Percentiles rank a stretch among this genome's conserved stretches.
phyloP scores from a whole-genome alignment of 495 filamentous ascomycete species.

The Xylaria castorea region DNA sequence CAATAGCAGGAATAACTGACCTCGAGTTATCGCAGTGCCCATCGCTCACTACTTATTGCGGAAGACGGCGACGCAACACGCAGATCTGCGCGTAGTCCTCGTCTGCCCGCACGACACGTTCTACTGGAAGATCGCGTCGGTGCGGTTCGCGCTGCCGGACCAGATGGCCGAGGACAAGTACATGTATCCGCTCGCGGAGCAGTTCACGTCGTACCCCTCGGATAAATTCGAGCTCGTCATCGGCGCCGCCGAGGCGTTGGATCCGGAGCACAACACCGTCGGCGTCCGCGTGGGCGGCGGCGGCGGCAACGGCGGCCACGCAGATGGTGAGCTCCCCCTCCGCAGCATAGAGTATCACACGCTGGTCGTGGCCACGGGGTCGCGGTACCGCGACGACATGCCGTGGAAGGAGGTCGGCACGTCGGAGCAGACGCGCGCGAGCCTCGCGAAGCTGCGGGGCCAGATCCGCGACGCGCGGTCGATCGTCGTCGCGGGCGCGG shows the following conservation, averaged over 20 bases:
- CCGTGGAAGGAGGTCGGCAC: constrained; percentile 59
- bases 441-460: constrained; percentile 53
- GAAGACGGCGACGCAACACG: constrained; percentile 48
- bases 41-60: constrained; percentile 66
- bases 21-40: constrained; percentile 36
- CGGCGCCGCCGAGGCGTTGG: constrained; percentile 60
- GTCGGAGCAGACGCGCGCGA: constrained; percentile 50
- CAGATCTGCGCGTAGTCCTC: constrained; percentile 56
- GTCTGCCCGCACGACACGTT: constrained; percentile 62
- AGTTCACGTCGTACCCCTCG: constrained; percentile 58
- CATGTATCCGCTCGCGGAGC: constrained; percentile 55
- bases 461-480: constrained; percentile 59
- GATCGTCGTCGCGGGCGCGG: constrained; percentile 72
- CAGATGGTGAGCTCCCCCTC: constrained; percentile 21
- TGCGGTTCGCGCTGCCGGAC: constrained; percentile 52
- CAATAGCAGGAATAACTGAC: background rate
- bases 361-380: constrained; percentile 63
- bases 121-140: constrained; percentile 54
- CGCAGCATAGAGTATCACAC: constrained; percentile 56
- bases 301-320: constrained; percentile 29
- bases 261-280: constrained; percentile 51
- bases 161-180: constrained; percentile 48
- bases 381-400: constrained; percentile 46
- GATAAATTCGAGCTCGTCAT: constrained; percentile 62
- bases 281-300: constrained; percentile 49